A percentile compares a stretch with the other conserved stretches of the same genome.
These are phyloP conservation scores for Lenzites betulinus DNA, from an alignment of 768 basidiomycete genomes.

Conservation along the genomic window DNA sequence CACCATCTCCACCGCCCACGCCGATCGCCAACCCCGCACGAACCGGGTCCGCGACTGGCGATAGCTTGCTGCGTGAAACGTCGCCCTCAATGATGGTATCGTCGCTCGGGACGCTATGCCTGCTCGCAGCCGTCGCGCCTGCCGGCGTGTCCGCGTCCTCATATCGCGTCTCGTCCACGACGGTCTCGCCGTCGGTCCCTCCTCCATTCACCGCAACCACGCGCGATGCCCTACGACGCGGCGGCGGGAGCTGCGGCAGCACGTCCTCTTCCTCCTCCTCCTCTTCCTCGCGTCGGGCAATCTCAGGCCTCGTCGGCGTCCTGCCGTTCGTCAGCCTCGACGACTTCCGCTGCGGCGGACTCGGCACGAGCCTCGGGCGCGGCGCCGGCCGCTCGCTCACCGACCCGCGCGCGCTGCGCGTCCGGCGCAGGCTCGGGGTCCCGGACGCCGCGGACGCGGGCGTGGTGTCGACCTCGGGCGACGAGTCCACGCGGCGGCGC, in stretches of 20 bases:
- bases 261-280: conserved; percentile 20
- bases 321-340: conserved; percentile 8
- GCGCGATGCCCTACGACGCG: not conserved
- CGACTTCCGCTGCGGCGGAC: conserved; percentile 11
- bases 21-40: not conserved
- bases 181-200: not conserved
- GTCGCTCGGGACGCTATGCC: conserved; percentile 60
- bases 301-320: not conserved
- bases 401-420: conserved; percentile 6
- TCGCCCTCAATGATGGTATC: conserved; percentile 51
- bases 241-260: not conserved
- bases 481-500: conserved; percentile 35
- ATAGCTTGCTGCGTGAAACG: conserved; percentile 27
- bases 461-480: conserved; percentile 23
- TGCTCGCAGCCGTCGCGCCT: conserved; percentile 41
- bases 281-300: conserved; percentile 8
- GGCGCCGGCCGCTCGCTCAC: conserved; percentile 4
- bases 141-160: conserved; percentile 57
- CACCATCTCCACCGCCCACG: not conserved
- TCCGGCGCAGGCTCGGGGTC: conserved; percentile 13
- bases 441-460: conserved; percentile 3
- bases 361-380: not conserved
- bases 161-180: conserved; percentile 35
- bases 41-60: too few species aligned
- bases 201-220: conserved; percentile 9